A percentile compares a stretch with the other conserved stretches of the same genome.
phyloP scores from a whole-genome alignment of 306 rosid species.

The Trichosanthes truncata region DNA sequence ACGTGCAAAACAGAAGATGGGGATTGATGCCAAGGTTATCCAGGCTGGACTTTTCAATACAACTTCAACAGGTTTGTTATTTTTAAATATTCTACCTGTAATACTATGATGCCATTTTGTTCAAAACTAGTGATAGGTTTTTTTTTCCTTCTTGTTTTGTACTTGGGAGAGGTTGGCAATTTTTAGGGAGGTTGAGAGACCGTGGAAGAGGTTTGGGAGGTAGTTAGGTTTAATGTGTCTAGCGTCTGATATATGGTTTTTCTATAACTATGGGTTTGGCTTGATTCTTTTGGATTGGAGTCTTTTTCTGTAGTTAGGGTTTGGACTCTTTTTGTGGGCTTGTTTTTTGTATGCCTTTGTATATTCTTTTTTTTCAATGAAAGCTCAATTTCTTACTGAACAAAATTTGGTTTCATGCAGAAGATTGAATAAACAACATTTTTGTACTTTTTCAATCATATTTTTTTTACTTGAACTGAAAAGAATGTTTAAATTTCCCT shows the following conservation, averaged over 20 bases:
- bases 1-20: conserved; percentile 99
- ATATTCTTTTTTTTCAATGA: too few relatives aligned
- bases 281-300: not conserved
- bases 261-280: not conserved
- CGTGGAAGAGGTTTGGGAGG: not conserved
- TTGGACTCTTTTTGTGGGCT: not conserved
- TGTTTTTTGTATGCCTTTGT: too few relatives aligned
- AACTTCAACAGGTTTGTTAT: conserved; percentile 89
- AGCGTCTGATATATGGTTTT: too few relatives aligned
- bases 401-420: not conserved
- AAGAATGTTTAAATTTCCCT: not conserved
- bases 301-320: not conserved
- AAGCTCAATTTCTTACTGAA: not conserved
- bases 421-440: not conserved
- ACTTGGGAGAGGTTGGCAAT: not conserved
- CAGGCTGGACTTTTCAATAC: conserved; percentile 99
- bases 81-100: conserved; percentile 15
- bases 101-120: conserved; percentile 4
- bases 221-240: not conserved
- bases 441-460: not conserved
- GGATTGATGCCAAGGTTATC: conserved; percentile 98
- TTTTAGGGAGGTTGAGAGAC: not conserved
- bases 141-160: not conserved
- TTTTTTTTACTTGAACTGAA: too few relatives aligned
- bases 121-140: not conserved